Evolutionary conservation across 441 rosid species (phyloP).

Genomic region (Populus trichocarpa): DNA sequence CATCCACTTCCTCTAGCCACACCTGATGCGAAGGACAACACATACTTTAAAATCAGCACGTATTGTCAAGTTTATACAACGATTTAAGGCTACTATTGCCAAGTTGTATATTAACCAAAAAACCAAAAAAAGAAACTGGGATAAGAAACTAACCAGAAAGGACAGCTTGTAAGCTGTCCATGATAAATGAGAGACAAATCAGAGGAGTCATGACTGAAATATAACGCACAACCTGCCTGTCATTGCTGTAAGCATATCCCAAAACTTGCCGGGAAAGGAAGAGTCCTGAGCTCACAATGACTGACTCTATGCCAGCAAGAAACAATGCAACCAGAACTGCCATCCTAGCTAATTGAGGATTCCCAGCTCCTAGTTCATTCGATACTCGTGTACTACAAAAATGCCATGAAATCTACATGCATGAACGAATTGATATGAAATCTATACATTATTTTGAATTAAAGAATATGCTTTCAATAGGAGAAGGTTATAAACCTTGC

Average conservation of each 20-base stretch:
- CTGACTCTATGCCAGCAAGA: slow-evolving; percentile 28
- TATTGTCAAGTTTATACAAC: too few relatives aligned
- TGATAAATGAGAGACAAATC: slow-evolving; percentile 33
- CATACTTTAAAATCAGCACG: too few relatives aligned
- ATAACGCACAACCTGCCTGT: slow-evolving; percentile 30
- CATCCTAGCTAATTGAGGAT: slow-evolving; percentile 33
- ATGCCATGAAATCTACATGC: neutral
- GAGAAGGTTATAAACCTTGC: slow-evolving; percentile 36
- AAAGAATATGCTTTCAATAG: neutral
- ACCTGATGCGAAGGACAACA: slow-evolving; percentile 17
- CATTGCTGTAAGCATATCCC: slow-evolving; percentile 42
- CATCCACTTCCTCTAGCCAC: slow-evolving; percentile 54
- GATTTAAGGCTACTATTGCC: neutral
- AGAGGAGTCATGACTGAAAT: slow-evolving; percentile 40
- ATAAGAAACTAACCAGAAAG: slow-evolving; percentile 34
- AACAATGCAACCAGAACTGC: slow-evolving; percentile 29
- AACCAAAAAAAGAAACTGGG: neutral
- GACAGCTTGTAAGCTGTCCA: slow-evolving; percentile 45
- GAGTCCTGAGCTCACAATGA: slow-evolving; percentile 19
- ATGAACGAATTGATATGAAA: neutral
- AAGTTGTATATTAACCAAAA: neutral
- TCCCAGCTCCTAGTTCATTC: slow-evolving; percentile 49
- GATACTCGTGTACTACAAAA: slow-evolving; percentile 45
- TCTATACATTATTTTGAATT: too few relatives aligned
- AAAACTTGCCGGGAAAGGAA: slow-evolving; percentile 30